Evolutionary conservation across 1,139 yeast species (phyloP), one percentile per base, ranked within the genome.

Genomic region (Zygosaccharomyces sapae): DNA sequence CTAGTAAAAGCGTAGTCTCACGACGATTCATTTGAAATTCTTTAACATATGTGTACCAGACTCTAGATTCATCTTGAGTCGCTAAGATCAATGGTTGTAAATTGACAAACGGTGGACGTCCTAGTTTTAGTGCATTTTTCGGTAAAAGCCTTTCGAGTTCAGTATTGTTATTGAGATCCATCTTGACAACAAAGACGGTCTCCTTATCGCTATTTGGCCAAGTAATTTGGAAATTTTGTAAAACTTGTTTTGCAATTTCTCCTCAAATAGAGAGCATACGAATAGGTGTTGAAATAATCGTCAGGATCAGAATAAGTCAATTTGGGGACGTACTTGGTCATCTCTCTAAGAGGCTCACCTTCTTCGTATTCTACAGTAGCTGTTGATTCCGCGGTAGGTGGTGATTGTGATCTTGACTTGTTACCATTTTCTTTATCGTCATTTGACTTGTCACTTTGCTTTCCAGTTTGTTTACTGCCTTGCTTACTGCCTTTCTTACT

Each of bases 211-310:
- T 77, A 24, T 68, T 71, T 48, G 72, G 78, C 83, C 83, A 79
- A 49, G 76, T 79, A 43, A 81, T 68, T 0, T 75, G 64, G 39
- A 77, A 74, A 37, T 76, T 71, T 2, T 73, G 67, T 41, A 80
- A 71, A 78, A 70, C 33, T 73, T 72, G 30, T 67, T 63, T 36
- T 73, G 75, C 30, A 71, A 62, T 40, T 72, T 68, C 55, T 82
- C 86, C 61, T 83, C 44, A 80, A 68, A 51, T 80, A 81, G 47
- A 83, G 65, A 48, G 81, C 81, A 62, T 75, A 76, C 50, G 84
- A 75, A 70, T 81, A 76, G 55, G 80, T 82, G 53, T 75, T 68
- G 57, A 74, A 77, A 58, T 83, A 83, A n/a, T 73, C 70, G 4
- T 70, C 66, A 55, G 82, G 57, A 27, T 74, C 66, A 12, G 76